Percentiles rank a stretch among this genome's conserved stretches.
phyloP scores from a whole-genome alignment of 2,329 filamentous ascomycete species.

The Sclerotinia spermophila region DNA sequence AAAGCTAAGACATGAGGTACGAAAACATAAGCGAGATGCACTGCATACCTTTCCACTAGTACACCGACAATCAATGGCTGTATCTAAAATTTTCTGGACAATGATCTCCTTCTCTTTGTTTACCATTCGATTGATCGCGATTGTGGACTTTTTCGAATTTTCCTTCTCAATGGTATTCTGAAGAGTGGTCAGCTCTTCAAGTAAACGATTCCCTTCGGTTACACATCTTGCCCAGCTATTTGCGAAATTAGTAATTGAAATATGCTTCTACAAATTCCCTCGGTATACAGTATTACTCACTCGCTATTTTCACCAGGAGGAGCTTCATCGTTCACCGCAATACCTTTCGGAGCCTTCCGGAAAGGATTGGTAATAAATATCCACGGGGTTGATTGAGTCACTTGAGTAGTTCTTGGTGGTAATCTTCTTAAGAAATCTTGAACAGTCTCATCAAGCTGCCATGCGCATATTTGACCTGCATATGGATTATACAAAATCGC shows the following conservation, averaged over 20 bases:
- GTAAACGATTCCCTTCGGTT: constrained; percentile 27
- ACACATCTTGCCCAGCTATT: constrained; percentile 24
- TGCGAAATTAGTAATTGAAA: not conserved
- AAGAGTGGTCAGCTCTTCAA: constrained; percentile 39
- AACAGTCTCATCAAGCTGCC: constrained; percentile 62
- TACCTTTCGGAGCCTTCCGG: constrained; percentile 29
- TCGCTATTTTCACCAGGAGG: constrained; percentile 29
- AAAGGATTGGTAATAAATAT: constrained; percentile 70
- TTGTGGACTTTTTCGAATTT: constrained; percentile 23
- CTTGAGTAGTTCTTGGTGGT: constrained; percentile 59
- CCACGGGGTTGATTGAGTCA: constrained; percentile 53
- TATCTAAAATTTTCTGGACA: constrained; percentile 52
- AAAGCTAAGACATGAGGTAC: constrained; percentile 62
- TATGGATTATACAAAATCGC: constrained; percentile 54
- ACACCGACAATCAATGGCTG: constrained; percentile 58
- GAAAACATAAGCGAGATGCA: constrained; percentile 46
- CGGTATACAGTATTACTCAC: not conserved
- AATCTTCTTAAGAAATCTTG: constrained; percentile 64
- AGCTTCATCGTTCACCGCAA: constrained; percentile 27
- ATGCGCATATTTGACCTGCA: constrained; percentile 49
- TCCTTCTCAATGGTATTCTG: constrained; percentile 49
- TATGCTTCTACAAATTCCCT: not conserved
- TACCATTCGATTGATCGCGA: constrained; percentile 26
- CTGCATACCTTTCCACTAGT: constrained; percentile 60
- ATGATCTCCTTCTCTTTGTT: constrained; percentile 42